Evolutionary conservation across 208 protist species (phyloP), one percentile per base, ranked within the genome.

Genomic region (Trypanosoma cruzi): DNA sequence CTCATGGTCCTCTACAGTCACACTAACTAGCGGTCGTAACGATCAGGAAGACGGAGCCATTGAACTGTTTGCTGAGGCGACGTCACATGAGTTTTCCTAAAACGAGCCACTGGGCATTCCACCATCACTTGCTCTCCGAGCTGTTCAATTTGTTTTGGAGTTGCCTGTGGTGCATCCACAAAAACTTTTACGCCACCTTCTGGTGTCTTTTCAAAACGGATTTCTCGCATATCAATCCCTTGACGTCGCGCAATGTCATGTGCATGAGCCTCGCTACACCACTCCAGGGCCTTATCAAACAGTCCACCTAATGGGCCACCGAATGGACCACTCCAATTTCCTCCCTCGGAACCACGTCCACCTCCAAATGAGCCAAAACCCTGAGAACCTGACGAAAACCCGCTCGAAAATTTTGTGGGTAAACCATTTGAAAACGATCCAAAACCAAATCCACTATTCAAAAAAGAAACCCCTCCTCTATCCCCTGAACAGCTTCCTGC

Each of bases 41-140:
- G 68, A 65, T 89, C 80, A 16, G 90, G 84, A 20, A 95, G 68
- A 56, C 84, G 82, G 63, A 90, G 56, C 90, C 90, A 95, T 55
- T 93, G 80, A 81, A 95, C 90, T 49, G 83, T 75, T 62, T 93
- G 78, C 40, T 92, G 66, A 32, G 79, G 79, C 11, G 73, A 81
- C 34, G 65, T 70, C 22, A 93, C 81, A 32, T 88, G 83, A 3
- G 86, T 88, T 74, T 92, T 90, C 44, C 90, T 82, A 70, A 96
- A 94, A 22, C 90, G 85, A 10, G 90, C 90, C 49, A 96, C 85
- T 4, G 90, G 90, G 63, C 90, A 96, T 73, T 96, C 90, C 66
- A 94, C 85, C 64, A 93, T 83, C 31, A 96, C 90, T 36, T 81
- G 73, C 53, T 86, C 81, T n/a, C 90, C 90, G 7, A 96, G 78